Evolutionary conservation across 2,329 filamentous ascomycete species (phyloP).

Genomic region (Purpureocillium lavendulum): DNA sequence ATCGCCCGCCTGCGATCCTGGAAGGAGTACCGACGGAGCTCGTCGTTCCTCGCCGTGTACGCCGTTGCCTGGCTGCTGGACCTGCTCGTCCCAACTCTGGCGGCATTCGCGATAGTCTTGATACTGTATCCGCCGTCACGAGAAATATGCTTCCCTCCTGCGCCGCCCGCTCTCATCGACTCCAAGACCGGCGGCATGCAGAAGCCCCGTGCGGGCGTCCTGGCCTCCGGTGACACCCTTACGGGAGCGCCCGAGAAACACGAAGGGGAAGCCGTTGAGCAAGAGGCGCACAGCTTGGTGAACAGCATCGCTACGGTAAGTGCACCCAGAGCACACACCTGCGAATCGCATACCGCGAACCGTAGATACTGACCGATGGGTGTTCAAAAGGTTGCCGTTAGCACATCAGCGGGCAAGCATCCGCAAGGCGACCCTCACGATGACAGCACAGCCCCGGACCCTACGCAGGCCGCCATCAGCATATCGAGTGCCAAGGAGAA

Average conservation of each 20-base stretch:
- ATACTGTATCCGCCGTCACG: constrained; percentile 58
- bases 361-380: constrained; percentile 23
- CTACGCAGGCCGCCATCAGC: constrained; percentile 25
- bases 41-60: constrained; percentile 50
- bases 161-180: constrained; percentile 65
- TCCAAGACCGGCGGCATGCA: constrained; percentile 64
- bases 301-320: constrained; percentile 48
- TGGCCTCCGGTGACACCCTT: constrained; percentile 67
- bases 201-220: constrained; percentile 65
- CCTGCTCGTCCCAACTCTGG: constrained; percentile 55
- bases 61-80: constrained; percentile 63
- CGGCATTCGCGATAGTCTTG: constrained; percentile 52
- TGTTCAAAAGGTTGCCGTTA: constrained; percentile 50
- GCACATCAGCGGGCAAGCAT: constrained; percentile 69
- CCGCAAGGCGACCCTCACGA: constrained; percentile 53
- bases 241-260: constrained; percentile 79
- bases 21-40: constrained; percentile 63
- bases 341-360: too few relatives aligned
- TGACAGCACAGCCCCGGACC: constrained; percentile 47
- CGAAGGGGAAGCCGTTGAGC: constrained; percentile 75
- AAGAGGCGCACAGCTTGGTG: constrained; percentile 75
- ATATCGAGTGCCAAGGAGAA: constrained; percentile 32
- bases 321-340: constrained; percentile 8
- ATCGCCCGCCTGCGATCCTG: constrained; percentile 70
- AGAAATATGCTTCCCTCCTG: constrained; percentile 62